A percentile compares a stretch with the other conserved stretches of the same genome.
These are phyloP conservation scores for Elsinoe australis DNA, from an alignment of 2,329 filamentous ascomycete genomes.

Conservation along the genomic window DNA sequence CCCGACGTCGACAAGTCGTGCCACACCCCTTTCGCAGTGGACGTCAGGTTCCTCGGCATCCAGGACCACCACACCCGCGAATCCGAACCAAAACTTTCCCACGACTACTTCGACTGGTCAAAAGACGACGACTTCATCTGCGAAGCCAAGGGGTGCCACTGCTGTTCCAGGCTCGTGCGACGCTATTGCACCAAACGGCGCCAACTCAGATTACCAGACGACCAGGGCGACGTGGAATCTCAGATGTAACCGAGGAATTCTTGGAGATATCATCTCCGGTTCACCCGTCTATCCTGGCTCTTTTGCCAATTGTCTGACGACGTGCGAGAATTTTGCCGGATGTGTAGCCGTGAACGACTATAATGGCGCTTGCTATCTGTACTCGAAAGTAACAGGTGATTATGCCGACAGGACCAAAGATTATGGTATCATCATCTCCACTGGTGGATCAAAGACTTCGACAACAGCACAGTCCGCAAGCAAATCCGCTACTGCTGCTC, in stretches of 20 bases:
- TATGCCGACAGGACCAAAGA: neutral
- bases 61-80: neutral
- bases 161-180: neutral
- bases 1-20: too few species aligned
- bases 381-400: conserved; percentile 1
- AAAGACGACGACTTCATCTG: neutral
- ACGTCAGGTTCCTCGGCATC: neutral
- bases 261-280: neutral
- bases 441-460: neutral
- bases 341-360: conserved; percentile 2
- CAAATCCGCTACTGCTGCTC: too few species aligned
- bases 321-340: conserved; percentile 1
- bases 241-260: neutral
- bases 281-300: neutral
- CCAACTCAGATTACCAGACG: neutral
- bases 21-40: too few species aligned
- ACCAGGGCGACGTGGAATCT: neutral
- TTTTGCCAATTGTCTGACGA: neutral
- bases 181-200: neutral
- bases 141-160: neutral
- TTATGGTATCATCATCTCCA: conserved; percentile 4
- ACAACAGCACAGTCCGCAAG: neutral
- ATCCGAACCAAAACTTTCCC: neutral
- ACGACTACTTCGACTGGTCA: neutral
- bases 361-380: neutral